These are phyloP conservation scores for Globisporangium sylvaticum DNA, from an alignment of 352 stramenopile genomes.

Conservation along the genomic window DNA sequence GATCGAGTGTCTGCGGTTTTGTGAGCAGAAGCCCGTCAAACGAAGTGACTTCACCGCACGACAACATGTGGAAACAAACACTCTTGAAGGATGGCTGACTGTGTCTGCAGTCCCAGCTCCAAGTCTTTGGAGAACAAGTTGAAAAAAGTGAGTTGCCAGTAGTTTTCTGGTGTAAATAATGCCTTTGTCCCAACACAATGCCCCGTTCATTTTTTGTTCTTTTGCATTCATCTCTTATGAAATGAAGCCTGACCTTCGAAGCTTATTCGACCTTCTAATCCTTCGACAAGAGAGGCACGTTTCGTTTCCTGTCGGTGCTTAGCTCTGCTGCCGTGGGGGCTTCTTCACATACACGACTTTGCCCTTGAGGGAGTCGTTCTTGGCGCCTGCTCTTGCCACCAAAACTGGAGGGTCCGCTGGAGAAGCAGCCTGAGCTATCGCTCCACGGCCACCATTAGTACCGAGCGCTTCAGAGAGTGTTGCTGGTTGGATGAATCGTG, in stretches of 20 bases:
- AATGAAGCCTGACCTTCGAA: not conserved
- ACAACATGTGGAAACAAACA: not conserved
- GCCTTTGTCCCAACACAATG: not conserved
- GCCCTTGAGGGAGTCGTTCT: conserved; percentile 42
- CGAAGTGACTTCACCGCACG: not conserved
- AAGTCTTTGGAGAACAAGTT: conserved; percentile 2
- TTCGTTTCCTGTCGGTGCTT: not conserved
- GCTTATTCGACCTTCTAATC: not conserved
- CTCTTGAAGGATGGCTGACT: not conserved
- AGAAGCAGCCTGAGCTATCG: not conserved
- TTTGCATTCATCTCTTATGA: not conserved
- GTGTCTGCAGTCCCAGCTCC: not conserved
- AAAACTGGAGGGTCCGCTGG: conserved; percentile 17
- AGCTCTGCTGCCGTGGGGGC: conserved; percentile 14
- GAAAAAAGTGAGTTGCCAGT: conserved; percentile 5
- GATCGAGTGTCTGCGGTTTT: conserved; percentile 61
- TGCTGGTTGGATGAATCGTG: conserved; percentile 18
- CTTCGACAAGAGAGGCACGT: not conserved
- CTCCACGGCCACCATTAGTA: conserved; percentile 6
- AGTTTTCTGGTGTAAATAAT: conserved; percentile 6
- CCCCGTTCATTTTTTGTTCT: not conserved
- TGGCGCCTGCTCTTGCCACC: conserved; percentile 30
- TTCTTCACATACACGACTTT: conserved; percentile 69
- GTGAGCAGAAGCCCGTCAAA: conserved; percentile 13
- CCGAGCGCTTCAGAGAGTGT: conserved; percentile 7